phyloP scores from a whole-genome alignment of 257 asterid genomes.

The Euphrasia confusa region DNA sequence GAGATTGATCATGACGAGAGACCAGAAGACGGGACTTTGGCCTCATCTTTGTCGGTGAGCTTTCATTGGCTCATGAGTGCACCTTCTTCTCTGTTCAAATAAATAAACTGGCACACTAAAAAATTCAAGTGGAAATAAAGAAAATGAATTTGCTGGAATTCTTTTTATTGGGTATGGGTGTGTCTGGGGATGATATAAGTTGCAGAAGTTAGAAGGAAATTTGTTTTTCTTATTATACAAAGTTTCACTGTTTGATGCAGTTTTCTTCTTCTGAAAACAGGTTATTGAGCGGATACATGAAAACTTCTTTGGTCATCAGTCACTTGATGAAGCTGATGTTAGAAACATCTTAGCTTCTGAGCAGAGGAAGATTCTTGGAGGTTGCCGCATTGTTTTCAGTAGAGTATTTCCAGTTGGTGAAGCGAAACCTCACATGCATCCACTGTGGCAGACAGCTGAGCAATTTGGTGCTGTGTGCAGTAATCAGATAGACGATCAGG shows the following conservation, averaged over 20 bases:
- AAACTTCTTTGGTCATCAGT: conserved; percentile 53
- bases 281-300: conserved; percentile 86
- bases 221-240: background rate
- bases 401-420: conserved; percentile 93
- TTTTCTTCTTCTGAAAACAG: conserved; percentile 36
- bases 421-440: conserved; percentile 91
- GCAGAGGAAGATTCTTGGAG: conserved; percentile 75
- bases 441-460: conserved; percentile 94
- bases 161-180: background rate
- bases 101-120: background rate
- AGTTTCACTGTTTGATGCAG: conserved; percentile 1
- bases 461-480: conserved; percentile 95
- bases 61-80: conserved; percentile 15
- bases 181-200: background rate
- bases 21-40: conserved; percentile 94
- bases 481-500: conserved; percentile 78
- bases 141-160: background rate
- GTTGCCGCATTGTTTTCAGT: conserved; percentile 91
- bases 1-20: conserved; percentile 99
- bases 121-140: conserved; percentile 2
- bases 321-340: conserved; percentile 87
- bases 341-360: conserved; percentile 81
- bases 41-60: conserved; percentile 84
- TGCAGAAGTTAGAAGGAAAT: background rate
- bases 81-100: conserved; percentile 9